phyloP scores from a whole-genome alignment of 1,284 basidiomycete species.

The Moesziomyces aphidis region DNA sequence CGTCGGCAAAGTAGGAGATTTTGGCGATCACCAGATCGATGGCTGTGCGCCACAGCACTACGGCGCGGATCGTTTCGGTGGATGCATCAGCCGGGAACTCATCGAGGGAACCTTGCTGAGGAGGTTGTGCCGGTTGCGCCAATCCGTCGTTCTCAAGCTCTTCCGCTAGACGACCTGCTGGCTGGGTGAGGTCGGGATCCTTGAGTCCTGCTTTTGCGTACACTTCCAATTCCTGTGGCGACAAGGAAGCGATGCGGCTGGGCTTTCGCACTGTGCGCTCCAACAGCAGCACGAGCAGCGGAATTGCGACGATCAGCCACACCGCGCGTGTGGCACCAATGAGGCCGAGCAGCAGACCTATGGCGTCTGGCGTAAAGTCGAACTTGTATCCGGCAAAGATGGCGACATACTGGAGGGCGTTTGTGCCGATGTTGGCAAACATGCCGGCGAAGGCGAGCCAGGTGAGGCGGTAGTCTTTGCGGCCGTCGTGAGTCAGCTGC shows the following conservation, averaged over 20 bases:
- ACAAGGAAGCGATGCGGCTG: slow-evolving; percentile 14
- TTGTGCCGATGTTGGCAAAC: slow-evolving; percentile 40
- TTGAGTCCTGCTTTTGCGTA: slow-evolving; percentile 40
- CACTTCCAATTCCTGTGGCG: slow-evolving; percentile 22
- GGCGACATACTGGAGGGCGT: slow-evolving; percentile 32
- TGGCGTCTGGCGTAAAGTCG: slow-evolving; percentile 45
- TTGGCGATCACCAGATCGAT: slow-evolving; percentile 37
- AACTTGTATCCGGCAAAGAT: slow-evolving; percentile 47
- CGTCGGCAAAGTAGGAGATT: slow-evolving; percentile 39
- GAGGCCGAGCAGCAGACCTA: slow-evolving; percentile 32
- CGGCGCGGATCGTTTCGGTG: slow-evolving; percentile 13
- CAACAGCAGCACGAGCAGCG: slow-evolving; percentile 30
- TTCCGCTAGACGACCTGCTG: not conserved
- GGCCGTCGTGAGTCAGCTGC: slow-evolving; percentile 22
- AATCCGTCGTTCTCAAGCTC: slow-evolving; percentile 10
- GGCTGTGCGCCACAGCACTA: slow-evolving; percentile 30
- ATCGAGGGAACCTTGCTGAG: not conserved
- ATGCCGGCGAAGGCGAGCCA: slow-evolving; percentile 37
- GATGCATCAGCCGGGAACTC: not conserved
- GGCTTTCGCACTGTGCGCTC: slow-evolving; percentile 36
- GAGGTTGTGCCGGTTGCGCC: not conserved
- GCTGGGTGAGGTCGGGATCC: slow-evolving; percentile 24
- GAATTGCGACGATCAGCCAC: slow-evolving; percentile 43
- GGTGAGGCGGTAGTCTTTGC: slow-evolving; percentile 44
- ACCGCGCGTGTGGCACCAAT: slow-evolving; percentile 38